Percentiles rank a stretch among this genome's conserved stretches.
Evolutionary conservation across 768 basidiomycete genomes (phyloP).

Genomic region (Termitomyces sp.): DNA sequence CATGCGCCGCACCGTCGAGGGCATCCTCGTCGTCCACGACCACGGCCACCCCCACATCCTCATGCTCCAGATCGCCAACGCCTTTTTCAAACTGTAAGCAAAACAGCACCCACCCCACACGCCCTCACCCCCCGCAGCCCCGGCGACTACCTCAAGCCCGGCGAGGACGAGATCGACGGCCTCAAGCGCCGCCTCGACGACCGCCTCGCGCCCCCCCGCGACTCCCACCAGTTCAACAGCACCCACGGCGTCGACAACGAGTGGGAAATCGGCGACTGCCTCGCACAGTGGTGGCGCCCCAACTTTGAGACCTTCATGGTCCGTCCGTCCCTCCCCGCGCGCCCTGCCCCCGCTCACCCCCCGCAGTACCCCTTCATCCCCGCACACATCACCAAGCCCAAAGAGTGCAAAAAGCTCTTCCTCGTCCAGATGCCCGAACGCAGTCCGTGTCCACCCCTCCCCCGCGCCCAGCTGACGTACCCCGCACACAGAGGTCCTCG

Average conservation of each 20-base stretch:
- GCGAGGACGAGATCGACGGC: slow-evolving; percentile 89
- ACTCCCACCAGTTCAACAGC: slow-evolving; percentile 67
- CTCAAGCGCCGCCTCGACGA: slow-evolving; percentile 87
- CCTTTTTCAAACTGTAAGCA: slow-evolving; percentile 97
- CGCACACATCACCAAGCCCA: slow-evolving; percentile 95
- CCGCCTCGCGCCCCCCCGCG: slow-evolving; percentile 75
- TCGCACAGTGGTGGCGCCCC: slow-evolving; percentile 98
- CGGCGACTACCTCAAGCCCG: slow-evolving; percentile 97
- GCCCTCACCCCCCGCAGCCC: slow-evolving; percentile 48
- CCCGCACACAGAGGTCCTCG: slow-evolving; percentile 70
- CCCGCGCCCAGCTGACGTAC: background rate
- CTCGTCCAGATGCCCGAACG: slow-evolving; percentile 93
- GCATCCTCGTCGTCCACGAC: slow-evolving; percentile 86
- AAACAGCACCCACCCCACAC: background rate
- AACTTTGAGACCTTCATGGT: slow-evolving; percentile 99
- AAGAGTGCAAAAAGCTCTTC: slow-evolving; percentile 96
- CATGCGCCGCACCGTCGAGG: slow-evolving; percentile 94
- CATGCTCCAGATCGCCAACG: slow-evolving; percentile 97
- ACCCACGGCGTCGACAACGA: slow-evolving; percentile 78
- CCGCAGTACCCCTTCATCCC: slow-evolving; percentile 87
- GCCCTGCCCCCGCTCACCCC: background rate
- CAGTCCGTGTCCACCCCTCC: slow-evolving; percentile 49
- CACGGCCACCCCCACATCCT: slow-evolving; percentile 97
- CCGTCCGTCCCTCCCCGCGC: slow-evolving; percentile 27
- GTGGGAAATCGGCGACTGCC: slow-evolving; percentile 94